These are phyloP conservation scores for Pleurotus ostreatus DNA, from an alignment of 768 basidiomycete species.

Conservation along the genomic window DNA sequence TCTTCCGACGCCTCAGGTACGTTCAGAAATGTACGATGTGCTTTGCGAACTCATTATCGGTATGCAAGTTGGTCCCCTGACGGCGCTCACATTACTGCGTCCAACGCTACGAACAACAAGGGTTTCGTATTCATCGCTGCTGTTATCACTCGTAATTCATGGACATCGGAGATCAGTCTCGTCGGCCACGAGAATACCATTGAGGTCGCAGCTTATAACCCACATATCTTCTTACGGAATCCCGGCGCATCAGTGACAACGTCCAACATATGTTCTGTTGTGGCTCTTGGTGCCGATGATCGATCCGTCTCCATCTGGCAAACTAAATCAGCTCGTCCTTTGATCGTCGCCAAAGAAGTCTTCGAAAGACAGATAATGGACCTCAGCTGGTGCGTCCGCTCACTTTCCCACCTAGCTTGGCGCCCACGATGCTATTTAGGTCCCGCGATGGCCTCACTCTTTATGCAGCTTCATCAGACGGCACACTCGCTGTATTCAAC, in stretches of 20 bases:
- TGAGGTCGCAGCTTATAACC: slow-evolving; percentile 95
- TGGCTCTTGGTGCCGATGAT: slow-evolving; percentile 92
- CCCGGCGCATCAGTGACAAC: slow-evolving; percentile 63
- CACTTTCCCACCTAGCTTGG: not conserved
- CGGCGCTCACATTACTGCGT: slow-evolving; percentile 96
- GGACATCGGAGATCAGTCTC: slow-evolving; percentile 89
- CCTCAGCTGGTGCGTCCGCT: slow-evolving; percentile 74
- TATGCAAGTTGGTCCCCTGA: slow-evolving; percentile 91
- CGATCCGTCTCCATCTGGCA: slow-evolving; percentile 95
- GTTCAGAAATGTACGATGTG: slow-evolving; percentile 12
- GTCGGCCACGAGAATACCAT: slow-evolving; percentile 98
- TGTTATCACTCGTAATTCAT: slow-evolving; percentile 84
- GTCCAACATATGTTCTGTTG: slow-evolving; percentile 85
- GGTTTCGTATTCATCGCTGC: slow-evolving; percentile 98
- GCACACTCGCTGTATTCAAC: slow-evolving; percentile 84
- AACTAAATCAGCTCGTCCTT: slow-evolving; percentile 84
- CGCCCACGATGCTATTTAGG: slow-evolving; percentile 40
- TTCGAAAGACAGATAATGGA: slow-evolving; percentile 96
- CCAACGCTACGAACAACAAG: slow-evolving; percentile 94
- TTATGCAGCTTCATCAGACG: slow-evolving; percentile 95
- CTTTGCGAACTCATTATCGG: not conserved
- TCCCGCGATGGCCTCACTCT: slow-evolving; percentile 89
- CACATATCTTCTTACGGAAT: slow-evolving; percentile 87
- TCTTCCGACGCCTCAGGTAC: slow-evolving; percentile 50
- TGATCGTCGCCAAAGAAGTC: slow-evolving; percentile 91